Evolutionary conservation across 495 filamentous ascomycete genomes (phyloP), one percentile per base, ranked within the genome.

Genomic region (Daldinia loculata): DNA sequence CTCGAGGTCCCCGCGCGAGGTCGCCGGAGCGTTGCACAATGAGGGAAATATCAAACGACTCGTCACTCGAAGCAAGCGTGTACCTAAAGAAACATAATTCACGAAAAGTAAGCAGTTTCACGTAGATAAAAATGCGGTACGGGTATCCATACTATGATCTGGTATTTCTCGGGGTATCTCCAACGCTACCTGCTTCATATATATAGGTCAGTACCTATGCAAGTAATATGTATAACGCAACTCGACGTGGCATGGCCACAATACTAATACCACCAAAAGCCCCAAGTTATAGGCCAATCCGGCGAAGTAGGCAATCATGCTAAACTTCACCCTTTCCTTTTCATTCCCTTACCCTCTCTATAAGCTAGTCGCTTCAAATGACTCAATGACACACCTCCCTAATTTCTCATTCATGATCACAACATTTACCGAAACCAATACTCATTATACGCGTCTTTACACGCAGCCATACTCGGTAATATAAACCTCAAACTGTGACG

Each of bases 401-500:
- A 60, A 29, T 60, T 45, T 11, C 38, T 32, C n/a, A 14, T 9
- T 45, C 27, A 1, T n/a, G 6, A 22, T 8, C n/a, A 14, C 0
- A 26, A 22, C n/a, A 8, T 30, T 7, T 29, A 45, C 14, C 6
- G n/a, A 22, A 56, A 24, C 56, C 38, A n/a, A 27, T 43, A 6
- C 7, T 27, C 30, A 43, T 45, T 43, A 29, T 29, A 45, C 9
- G 27, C 22, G 19, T 43, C n/a, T 6, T 34, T 36, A 7, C 34
- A 34, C 17, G 22, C 19, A 58, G 17, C 19, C 2, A 11, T 29
- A 56, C 29, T 2, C 6, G 32, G 5, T n/a, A 38, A 36, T 38
- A 9, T 36, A 11, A 62, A 9, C 38, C 36, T 70, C 24, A 74
- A 45, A 61, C 58, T 0, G 52, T 48, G 15, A 74, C 67, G 30